These are phyloP conservation scores for Botrytis sinoallii DNA, from an alignment of 2,329 filamentous ascomycete species.

Conservation along the genomic window DNA sequence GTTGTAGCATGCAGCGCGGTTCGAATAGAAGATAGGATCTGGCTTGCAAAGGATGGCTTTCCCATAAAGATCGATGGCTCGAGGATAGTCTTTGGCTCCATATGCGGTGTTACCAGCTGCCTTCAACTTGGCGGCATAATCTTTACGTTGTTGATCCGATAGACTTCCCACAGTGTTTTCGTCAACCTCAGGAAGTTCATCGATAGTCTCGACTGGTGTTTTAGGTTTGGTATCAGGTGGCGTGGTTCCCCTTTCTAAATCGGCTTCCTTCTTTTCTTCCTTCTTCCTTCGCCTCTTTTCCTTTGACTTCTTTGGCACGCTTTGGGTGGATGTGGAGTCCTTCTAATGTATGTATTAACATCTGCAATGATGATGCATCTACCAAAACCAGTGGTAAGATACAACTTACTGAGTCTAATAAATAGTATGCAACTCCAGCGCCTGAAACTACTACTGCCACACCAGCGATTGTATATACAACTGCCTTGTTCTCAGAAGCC, in stretches of 20 bases:
- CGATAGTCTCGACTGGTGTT: slow-evolving; percentile 54
- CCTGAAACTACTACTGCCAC: slow-evolving; percentile 88
- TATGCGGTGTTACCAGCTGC: slow-evolving; percentile 95
- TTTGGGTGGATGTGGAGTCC: slow-evolving; percentile 36
- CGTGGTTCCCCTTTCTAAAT: slow-evolving; percentile 59
- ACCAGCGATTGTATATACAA: slow-evolving; percentile 94
- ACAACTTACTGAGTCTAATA: slow-evolving; percentile 57
- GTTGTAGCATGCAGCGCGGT: slow-evolving; percentile 96
- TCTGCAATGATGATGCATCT: slow-evolving; percentile 12
- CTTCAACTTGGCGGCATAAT: slow-evolving; percentile 89
- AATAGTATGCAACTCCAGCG: slow-evolving; percentile 90
- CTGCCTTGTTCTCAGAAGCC: slow-evolving; percentile 92
- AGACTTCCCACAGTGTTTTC: slow-evolving; percentile 53
- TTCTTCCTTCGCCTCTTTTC: slow-evolving; percentile 88
- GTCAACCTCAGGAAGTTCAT: slow-evolving; percentile 67
- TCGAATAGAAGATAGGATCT: slow-evolving; percentile 98
- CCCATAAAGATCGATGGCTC: slow-evolving; percentile 90
- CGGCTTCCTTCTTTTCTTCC: slow-evolving; percentile 70
- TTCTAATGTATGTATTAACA: slow-evolving; percentile 30
- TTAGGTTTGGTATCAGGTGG: slow-evolving; percentile 44
- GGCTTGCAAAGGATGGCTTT: slow-evolving; percentile 96
- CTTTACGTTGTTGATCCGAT: slow-evolving; percentile 68
- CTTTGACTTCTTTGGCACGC: slow-evolving; percentile 66
- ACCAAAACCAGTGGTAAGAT: slow-evolving; percentile 15
- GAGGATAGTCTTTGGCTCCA: slow-evolving; percentile 87